Evolutionary conservation across 495 filamentous ascomycete genomes (phyloP).

Genomic region (Evansstolkia leycettana): DNA sequence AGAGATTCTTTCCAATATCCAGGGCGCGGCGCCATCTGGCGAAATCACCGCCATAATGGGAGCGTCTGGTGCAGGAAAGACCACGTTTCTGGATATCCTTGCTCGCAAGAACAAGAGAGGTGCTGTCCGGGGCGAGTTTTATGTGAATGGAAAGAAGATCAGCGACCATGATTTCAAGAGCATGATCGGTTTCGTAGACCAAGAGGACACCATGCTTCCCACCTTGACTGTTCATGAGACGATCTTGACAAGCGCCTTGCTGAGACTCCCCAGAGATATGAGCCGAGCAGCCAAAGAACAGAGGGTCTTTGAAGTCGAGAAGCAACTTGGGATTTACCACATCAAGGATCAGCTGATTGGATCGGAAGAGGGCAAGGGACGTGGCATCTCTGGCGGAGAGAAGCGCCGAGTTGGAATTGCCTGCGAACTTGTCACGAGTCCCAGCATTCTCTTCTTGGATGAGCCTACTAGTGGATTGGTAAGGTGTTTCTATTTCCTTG

Average conservation of each 20-base stretch:
- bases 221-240: conserved; percentile 97
- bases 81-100: conserved; percentile 91
- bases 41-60: conserved; percentile 98
- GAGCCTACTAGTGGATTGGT: conserved; percentile 86
- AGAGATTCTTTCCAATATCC: conserved; percentile 68
- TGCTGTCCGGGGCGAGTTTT: conserved; percentile 66
- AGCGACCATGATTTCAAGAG: conserved; percentile 74
- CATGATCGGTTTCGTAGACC: conserved; percentile 93
- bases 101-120: conserved; percentile 97
- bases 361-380: conserved; percentile 90
- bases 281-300: conserved; percentile 73
- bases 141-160: conserved; percentile 87
- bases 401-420: conserved; percentile 94
- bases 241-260: conserved; percentile 83
- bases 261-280: conserved; percentile 88
- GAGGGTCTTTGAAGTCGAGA: conserved; percentile 82
- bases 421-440: conserved; percentile 94
- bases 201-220: conserved; percentile 95
- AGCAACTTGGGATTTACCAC: conserved; percentile 81
- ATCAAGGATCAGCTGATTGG: conserved; percentile 92
- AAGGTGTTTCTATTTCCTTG: conserved; percentile 6
- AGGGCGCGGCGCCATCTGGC: conserved; percentile 75
- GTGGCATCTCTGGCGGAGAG: conserved; percentile 93
- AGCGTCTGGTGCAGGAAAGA: conserved; percentile 93
- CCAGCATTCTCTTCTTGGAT: conserved; percentile 92